These are phyloP conservation scores for Saccharum spontaneum DNA, from an alignment of 176 grass and related monocot species.

Conservation along the genomic window DNA sequence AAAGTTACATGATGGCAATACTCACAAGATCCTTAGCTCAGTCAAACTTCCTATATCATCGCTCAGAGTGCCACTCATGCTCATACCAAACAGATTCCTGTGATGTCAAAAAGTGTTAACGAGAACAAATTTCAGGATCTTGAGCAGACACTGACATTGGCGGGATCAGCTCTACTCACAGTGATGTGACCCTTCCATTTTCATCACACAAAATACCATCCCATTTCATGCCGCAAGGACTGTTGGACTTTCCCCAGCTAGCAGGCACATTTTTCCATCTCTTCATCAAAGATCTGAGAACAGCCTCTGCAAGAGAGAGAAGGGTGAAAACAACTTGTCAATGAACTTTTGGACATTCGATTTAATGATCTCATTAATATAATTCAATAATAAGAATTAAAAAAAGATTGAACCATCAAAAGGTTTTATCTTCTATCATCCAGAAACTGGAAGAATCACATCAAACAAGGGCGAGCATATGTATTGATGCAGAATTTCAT, in stretches of 20 bases:
- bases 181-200: slow-evolving; percentile 51
- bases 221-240: slow-evolving; percentile 63
- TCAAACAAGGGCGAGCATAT: not conserved
- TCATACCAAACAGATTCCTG: slow-evolving; percentile 73
- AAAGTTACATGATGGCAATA: slow-evolving; percentile 4
- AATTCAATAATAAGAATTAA: not conserved
- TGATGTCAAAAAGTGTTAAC: not conserved
- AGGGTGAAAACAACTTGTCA: not conserved
- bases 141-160: not conserved
- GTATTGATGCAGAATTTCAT: not conserved
- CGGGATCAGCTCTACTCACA: slow-evolving; percentile 50
- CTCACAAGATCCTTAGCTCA: slow-evolving; percentile 56
- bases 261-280: slow-evolving; percentile 63
- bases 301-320: slow-evolving; percentile 32
- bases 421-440: not conserved
- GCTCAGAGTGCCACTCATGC: slow-evolving; percentile 50
- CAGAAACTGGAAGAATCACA: not conserved
- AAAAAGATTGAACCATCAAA: not conserved
- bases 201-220: slow-evolving; percentile 51
- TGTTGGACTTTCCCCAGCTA: slow-evolving; percentile 53
- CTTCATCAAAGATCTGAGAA: slow-evolving; percentile 52
- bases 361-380: not conserved
- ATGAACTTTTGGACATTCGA: not conserved
- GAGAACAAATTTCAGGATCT: slow-evolving; percentile 6
- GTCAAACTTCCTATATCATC: slow-evolving; percentile 63